Percentiles rank a stretch among this genome's conserved stretches.
Conservation (phyloP, 805 yeast genomes). For the Candida vartiovaarae region DNA sequence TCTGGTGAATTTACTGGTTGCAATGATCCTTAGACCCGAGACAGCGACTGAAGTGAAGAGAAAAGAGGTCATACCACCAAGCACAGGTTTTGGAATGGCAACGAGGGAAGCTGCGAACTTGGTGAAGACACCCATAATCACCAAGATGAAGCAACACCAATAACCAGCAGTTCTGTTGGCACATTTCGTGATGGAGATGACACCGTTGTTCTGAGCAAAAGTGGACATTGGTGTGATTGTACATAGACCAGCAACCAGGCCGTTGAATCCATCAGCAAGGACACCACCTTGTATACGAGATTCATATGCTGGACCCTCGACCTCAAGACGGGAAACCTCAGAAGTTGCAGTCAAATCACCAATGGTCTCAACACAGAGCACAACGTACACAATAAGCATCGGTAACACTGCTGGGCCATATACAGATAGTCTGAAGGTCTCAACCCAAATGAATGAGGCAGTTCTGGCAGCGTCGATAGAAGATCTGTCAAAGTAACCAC, state of each 20-base stretch:
- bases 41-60: conserved; percentile 71
- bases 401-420: conserved; percentile 88
- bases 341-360: conserved; percentile 93
- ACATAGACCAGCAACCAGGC: conserved; percentile 68
- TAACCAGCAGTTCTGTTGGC: conserved; percentile 78
- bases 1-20: conserved; percentile 48
- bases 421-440: conserved; percentile 66
- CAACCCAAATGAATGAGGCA: conserved; percentile 84
- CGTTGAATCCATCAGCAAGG: conserved; percentile 80
- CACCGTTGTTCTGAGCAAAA: conserved; percentile 94
- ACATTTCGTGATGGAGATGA: conserved; percentile 83
- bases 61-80: conserved; percentile 87
- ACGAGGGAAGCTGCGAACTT: conserved; percentile 86
- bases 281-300: conserved; percentile 91
- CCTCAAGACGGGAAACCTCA: conserved; percentile 80
- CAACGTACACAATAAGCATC: conserved; percentile 72
- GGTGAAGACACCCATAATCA: conserved; percentile 83
- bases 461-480: conserved; percentile 67
- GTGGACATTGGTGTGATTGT: conserved; percentile 86
- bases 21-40: conserved; percentile 62
- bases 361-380: conserved; percentile 83
- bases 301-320: conserved; percentile 76
- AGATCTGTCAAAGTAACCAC: conserved; percentile 65
- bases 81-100: conserved; percentile 69
- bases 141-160: conserved; percentile 70